These are phyloP conservation scores for Solanum clarkiae DNA, from an alignment of 257 asterid genomes.

Conservation along the genomic window DNA sequence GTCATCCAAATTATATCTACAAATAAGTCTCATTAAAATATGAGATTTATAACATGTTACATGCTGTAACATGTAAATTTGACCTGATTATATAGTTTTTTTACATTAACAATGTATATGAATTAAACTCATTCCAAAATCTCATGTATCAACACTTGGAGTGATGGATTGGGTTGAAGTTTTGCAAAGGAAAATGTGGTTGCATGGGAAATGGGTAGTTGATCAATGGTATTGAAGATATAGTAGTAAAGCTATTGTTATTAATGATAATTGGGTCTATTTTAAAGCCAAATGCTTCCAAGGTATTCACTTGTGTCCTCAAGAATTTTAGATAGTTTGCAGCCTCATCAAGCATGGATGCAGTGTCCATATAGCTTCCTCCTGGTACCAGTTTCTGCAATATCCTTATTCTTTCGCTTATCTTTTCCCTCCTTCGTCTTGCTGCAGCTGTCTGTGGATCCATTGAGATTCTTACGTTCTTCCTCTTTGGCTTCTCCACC, in stretches of 20 bases:
- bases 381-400: slow-evolving; percentile 89
- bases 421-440: slow-evolving; percentile 83
- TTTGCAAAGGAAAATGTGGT: slow-evolving; percentile 31
- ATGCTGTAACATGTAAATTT: background rate
- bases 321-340: slow-evolving; percentile 83
- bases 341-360: slow-evolving; percentile 97
- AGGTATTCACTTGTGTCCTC: slow-evolving; percentile 67
- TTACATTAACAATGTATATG: background rate
- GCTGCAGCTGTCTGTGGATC: slow-evolving; percentile 98
- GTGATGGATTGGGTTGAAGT: slow-evolving; percentile 20
- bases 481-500: slow-evolving; percentile 63
- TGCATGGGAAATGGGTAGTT: slow-evolving; percentile 39
- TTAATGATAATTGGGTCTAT: slow-evolving; percentile 9
- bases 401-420: slow-evolving; percentile 81
- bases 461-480: slow-evolving; percentile 59
- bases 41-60: background rate
- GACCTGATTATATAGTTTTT: background rate
- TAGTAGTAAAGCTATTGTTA: background rate
- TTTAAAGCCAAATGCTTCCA: slow-evolving; percentile 49
- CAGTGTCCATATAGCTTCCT: slow-evolving; percentile 92
- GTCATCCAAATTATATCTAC: background rate
- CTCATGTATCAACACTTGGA: slow-evolving; percentile 6
- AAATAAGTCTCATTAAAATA: background rate
- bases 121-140: background rate
- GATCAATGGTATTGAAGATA: background rate